phyloP scores from a whole-genome alignment of 495 filamentous ascomycete genomes.

The Choiromyces venosus region DNA sequence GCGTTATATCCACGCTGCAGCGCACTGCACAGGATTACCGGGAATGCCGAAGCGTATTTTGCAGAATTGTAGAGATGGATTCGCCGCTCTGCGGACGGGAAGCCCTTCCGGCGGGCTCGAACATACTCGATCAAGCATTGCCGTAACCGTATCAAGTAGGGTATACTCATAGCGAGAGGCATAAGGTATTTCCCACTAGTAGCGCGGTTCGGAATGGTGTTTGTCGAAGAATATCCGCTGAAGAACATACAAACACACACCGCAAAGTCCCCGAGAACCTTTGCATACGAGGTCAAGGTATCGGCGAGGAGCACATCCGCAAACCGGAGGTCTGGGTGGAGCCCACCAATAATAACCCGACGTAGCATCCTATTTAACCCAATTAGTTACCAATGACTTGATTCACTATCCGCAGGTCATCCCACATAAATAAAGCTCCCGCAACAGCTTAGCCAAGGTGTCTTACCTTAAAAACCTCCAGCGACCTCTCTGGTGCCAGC shows the following conservation, averaged over 20 bases:
- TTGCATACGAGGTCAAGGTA: conserved; percentile 88
- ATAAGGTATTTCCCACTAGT: conserved; percentile 72
- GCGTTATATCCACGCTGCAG: conserved; percentile 64
- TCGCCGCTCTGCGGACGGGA: conserved; percentile 49
- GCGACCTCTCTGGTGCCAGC: conserved; percentile 66
- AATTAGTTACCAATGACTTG: conserved; percentile 11
- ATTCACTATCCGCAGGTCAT: conserved; percentile 56
- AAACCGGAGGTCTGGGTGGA: conserved; percentile 50
- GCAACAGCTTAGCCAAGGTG: conserved; percentile 51
- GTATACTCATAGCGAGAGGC: conserved; percentile 72
- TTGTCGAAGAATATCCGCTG: conserved; percentile 63
- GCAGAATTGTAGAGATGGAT: conserved; percentile 87
- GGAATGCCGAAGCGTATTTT: conserved; percentile 89
- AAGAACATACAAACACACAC: conserved; percentile 88
- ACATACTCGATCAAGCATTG: conserved; percentile 87
- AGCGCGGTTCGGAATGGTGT: conserved; percentile 63
- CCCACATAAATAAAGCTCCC: conserved; percentile 66
- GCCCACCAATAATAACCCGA: conserved; percentile 36
- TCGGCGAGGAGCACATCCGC: conserved; percentile 92
- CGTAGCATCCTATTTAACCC: conserved; percentile 32
- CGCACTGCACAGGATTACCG: conserved; percentile 73
- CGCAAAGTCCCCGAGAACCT: conserved; percentile 83
- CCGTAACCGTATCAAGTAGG: conserved; percentile 76
- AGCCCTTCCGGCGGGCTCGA: conserved; percentile 56
- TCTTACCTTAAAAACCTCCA: conserved; percentile 57